Base-by-base conservation (phyloP, 1,284 basidiomycete species). In the Anthracocystis setariae region DNA sequence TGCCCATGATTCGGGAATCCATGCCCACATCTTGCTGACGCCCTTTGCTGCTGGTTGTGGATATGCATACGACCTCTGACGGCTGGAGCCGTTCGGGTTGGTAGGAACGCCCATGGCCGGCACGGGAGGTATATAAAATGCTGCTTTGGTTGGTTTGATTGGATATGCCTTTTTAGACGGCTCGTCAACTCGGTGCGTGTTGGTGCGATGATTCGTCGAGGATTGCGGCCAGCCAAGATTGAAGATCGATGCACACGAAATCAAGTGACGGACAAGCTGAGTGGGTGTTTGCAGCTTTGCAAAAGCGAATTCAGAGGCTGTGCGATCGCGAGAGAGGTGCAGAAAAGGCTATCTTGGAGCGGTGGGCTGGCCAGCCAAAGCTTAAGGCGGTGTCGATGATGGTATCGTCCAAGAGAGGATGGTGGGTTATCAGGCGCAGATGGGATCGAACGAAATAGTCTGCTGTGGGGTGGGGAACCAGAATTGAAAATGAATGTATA, bases 1-100 rank as follows among this genome's bases (percentile, higher is more conserved):
- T 4, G 76, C 47, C 69, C 67, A 70, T 10, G 74, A 75, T 29
- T 50, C 46, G 7, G 76, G 76, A 17, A 78, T 60, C 71, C 71
- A 76, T 46, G 62, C 35, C 46, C 58, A 76, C 3, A 51, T 38
- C 25, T 48, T 52, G 37, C 55, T 50, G 56, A 68, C 60, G 46
- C 69, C 69, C 38, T 46, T 47, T 10, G 68, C 57, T 24, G 61
- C 57, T 24, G 61, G 49, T 51, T 57, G 53, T 37, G 51, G 52
- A 60, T 70, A 70, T 48, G 57, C 62, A 27, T 71, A 65, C 3
- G 62, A 65, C 17, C 61, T 42, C 43, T 71, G 57, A 25, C 68
- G 57, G 46, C 62, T 60, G 1, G 46, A 57, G 51, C 53, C 47
- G 43, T 53, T 61, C 18, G 49, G 23, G n/a, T 48, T 43, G 8